Percentiles rank a stretch among this genome's conserved stretches.
phyloP scores from a whole-genome alignment of 768 basidiomycete species.

The Gymnopilus dilepis region DNA sequence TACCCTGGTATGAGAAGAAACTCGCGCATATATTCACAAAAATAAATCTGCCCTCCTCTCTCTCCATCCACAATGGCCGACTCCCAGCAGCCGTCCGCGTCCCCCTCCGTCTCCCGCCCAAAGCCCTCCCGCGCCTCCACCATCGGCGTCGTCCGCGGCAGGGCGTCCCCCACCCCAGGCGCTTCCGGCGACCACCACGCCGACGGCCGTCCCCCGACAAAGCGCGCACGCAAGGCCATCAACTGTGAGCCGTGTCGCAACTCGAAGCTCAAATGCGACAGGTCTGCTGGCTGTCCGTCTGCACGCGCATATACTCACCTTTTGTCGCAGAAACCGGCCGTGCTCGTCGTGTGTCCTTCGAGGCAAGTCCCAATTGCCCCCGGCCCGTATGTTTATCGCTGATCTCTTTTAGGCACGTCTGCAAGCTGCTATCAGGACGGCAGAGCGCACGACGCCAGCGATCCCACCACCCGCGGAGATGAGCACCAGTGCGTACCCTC shows the following conservation, averaged over 20 bases:
- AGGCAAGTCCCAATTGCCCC: conserved; percentile 49
- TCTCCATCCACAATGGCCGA: conserved; percentile 20
- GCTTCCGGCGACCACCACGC: conserved; percentile 45
- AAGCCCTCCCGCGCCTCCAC: conserved; percentile 46
- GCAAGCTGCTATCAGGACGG: conserved; percentile 82
- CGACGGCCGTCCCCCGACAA: conserved; percentile 72
- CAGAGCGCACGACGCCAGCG: conserved; percentile 62
- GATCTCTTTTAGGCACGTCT: conserved; percentile 65
- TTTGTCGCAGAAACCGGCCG: conserved; percentile 70
- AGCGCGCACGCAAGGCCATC: conserved; percentile 85
- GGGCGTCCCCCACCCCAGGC: conserved; percentile 53
- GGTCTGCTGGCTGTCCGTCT: conserved; percentile 45
- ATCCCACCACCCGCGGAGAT: conserved; percentile 59
- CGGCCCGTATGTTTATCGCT: conserved; percentile 26
- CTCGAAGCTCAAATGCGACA: conserved; percentile 89
- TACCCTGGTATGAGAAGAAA: conserved; percentile 25
- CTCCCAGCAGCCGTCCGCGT: conserved; percentile 37
- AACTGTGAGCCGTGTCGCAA: conserved; percentile 90
- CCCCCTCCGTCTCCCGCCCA: conserved; percentile 44
- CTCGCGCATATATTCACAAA: conserved; percentile 20
- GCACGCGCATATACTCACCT: conserved; percentile 17
- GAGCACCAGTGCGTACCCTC: conserved; percentile 57
- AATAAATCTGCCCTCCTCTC: conserved; percentile 5
- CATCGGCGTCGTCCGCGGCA: conserved; percentile 51
- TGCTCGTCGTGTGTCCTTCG: conserved; percentile 87